Evolutionary conservation across 2,329 filamentous ascomycete species (phyloP).

Genomic region (Cercospora citrullina): DNA sequence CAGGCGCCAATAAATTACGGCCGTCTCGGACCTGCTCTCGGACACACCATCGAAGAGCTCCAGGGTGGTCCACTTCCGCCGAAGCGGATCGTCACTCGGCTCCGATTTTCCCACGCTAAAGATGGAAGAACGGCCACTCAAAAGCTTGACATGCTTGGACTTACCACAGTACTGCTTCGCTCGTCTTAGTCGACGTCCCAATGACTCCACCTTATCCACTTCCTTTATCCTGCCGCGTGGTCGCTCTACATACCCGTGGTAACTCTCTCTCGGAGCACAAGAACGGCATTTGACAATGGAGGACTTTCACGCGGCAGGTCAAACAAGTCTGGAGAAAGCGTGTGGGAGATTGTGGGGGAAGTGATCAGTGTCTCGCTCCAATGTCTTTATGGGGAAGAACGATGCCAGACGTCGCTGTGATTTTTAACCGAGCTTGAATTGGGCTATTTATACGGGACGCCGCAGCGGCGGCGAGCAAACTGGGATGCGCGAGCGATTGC

Average conservation of each 20-base stretch:
- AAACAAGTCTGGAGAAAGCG: slow-evolving; percentile 3
- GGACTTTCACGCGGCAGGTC: neutral
- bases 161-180: neutral
- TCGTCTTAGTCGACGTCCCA: neutral
- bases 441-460: slow-evolving; percentile 14
- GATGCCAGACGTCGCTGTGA: neutral
- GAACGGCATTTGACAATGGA: slow-evolving; percentile 5
- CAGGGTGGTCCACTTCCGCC: neutral
- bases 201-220: neutral
- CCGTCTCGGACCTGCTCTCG: neutral
- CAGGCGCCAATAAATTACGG: neutral
- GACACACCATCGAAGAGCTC: neutral
- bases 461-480: neutral
- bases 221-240: slow-evolving; percentile 2
- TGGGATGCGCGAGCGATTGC: neutral
- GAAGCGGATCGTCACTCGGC: neutral
- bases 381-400: neutral
- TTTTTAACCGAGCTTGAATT: neutral
- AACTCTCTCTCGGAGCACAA: neutral
- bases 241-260: neutral
- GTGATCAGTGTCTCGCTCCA: neutral
- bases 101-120: neutral
- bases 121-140: slow-evolving; percentile 6
- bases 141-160: slow-evolving; percentile 15
- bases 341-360: slow-evolving; percentile 15